These are phyloP conservation scores for Hypsizygus ulmarius DNA, from an alignment of 1,284 basidiomycete genomes.

Conservation along the genomic window DNA sequence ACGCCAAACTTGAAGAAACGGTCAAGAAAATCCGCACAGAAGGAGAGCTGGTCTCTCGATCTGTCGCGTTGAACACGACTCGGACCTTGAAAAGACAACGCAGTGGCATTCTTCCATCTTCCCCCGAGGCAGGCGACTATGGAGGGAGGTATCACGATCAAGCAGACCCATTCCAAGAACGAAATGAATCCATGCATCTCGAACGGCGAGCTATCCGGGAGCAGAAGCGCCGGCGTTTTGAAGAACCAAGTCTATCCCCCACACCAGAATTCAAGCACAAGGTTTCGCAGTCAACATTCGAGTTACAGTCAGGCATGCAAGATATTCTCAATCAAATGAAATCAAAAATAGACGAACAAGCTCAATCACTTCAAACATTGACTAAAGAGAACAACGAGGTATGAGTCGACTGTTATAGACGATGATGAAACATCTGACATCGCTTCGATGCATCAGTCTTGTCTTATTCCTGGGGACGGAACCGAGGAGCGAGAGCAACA, in stretches of 20 bases:
- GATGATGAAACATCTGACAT: not conserved
- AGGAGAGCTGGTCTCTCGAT: conserved; percentile 22
- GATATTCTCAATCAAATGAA: conserved; percentile 35
- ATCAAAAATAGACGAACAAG: conserved; percentile 37
- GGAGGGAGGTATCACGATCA: conserved; percentile 2
- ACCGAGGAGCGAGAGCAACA: not conserved
- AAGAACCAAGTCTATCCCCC: conserved; percentile 6
- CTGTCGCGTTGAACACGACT: not conserved
- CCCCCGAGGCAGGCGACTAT: not conserved
- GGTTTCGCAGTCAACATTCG: conserved; percentile 2
- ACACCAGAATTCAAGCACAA: conserved; percentile 4
- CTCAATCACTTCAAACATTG: conserved; percentile 29
- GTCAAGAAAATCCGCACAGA: conserved; percentile 36
- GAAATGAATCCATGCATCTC: not conserved
- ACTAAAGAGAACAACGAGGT: conserved; percentile 38
- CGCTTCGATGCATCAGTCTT: not conserved
- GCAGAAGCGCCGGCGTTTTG: conserved; percentile 23
- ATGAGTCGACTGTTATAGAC: not conserved
- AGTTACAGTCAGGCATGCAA: conserved; percentile 15
- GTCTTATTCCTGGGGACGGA: too few relatives aligned
- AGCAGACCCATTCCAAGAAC: conserved; percentile 1
- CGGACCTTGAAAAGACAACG: conserved; percentile 3
- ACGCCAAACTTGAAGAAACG: conserved; percentile 36
- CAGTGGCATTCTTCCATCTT: not conserved
- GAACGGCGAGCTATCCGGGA: conserved; percentile 10